A percentile compares a stretch with the other conserved stretches of the same genome.
These are phyloP conservation scores for Puccinia horiana DNA, from an alignment of 1,284 basidiomycete genomes.

Conservation along the genomic window DNA sequence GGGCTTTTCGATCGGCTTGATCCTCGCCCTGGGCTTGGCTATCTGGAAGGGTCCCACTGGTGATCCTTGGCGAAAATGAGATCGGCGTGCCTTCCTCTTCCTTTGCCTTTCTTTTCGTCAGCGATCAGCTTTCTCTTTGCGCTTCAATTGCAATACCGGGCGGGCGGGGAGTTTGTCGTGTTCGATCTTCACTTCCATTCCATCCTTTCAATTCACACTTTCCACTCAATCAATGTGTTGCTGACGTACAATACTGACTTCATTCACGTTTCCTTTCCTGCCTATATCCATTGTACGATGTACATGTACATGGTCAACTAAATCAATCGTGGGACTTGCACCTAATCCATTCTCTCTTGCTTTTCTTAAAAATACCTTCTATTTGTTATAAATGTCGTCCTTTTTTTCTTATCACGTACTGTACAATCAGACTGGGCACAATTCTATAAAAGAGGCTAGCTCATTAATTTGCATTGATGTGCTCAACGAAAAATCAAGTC, in stretches of 20 bases:
- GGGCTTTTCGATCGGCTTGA: constrained; percentile 40
- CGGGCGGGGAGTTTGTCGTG: neutral
- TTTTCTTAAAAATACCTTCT: neutral
- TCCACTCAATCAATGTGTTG: neutral
- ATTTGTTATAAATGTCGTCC: neutral
- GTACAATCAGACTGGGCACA: constrained; percentile 12
- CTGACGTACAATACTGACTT: neutral
- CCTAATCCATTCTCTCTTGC: neutral
- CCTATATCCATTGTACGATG: neutral
- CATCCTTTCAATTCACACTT: neutral
- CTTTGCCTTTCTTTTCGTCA: neutral
- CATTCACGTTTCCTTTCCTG: neutral
- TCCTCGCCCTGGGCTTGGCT: constrained; percentile 27
- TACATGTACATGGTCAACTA: neutral
- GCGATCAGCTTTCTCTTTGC: too few relatives aligned
- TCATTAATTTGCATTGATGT: neutral
- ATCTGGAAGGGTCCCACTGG: constrained; percentile 49
- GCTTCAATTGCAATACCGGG: too few relatives aligned
- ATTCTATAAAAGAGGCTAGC: constrained; percentile 4
- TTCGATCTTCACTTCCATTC: neutral
- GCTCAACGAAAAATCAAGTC: neutral
- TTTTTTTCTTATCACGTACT: neutral
- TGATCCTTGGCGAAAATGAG: constrained; percentile 38
- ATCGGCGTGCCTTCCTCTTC: neutral
- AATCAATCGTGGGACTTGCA: neutral